These are phyloP conservation scores for Pseudonectria buxi DNA, from an alignment of 2,329 filamentous ascomycete species.

Conservation along the genomic window DNA sequence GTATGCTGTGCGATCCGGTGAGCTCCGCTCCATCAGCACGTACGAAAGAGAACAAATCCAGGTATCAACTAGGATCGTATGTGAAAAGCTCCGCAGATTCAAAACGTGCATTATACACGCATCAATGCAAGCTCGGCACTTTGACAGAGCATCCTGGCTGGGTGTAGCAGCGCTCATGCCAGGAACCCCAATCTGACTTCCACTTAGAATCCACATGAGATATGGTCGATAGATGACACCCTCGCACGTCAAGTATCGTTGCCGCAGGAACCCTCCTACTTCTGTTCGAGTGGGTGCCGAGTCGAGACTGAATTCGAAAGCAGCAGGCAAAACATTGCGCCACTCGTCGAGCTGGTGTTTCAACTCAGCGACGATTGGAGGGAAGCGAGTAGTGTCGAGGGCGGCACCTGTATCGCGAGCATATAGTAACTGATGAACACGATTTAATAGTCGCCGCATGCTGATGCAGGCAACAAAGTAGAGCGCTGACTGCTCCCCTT, in stretches of 20 bases:
- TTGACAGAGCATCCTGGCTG: conserved; percentile 29
- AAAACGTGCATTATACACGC: conserved; percentile 42
- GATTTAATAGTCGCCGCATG: conserved; percentile 41
- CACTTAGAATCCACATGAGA: conserved; percentile 42
- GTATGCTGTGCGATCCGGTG: conserved; percentile 1
- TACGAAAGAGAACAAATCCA: conserved; percentile 50
- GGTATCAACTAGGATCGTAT: conserved; percentile 46
- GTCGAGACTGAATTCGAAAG: conserved; percentile 35
- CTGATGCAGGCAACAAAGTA: conserved; percentile 50
- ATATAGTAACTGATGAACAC: conserved; percentile 44
- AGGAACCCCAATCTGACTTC: conserved; percentile 20
- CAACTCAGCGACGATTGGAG: conserved; percentile 40
- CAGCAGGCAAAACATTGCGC: conserved; percentile 38
- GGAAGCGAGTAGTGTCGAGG: conserved; percentile 38
- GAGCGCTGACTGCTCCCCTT: conserved; percentile 42
- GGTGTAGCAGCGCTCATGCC: conserved; percentile 19
- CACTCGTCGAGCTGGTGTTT: conserved; percentile 44
- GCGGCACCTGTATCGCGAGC: conserved; percentile 37
- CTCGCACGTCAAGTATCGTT: conserved; percentile 44
- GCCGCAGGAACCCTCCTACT: conserved; percentile 41
- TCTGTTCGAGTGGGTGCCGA: conserved; percentile 27
- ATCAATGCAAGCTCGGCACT: conserved; percentile 39
- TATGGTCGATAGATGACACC: conserved; percentile 49
- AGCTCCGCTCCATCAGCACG: conserved; percentile 12
- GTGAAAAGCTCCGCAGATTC: conserved; percentile 40